Evolutionary conservation across 2,329 filamentous ascomycete species (phyloP).

Genomic region (Iodosphaeria phyllophila): DNA sequence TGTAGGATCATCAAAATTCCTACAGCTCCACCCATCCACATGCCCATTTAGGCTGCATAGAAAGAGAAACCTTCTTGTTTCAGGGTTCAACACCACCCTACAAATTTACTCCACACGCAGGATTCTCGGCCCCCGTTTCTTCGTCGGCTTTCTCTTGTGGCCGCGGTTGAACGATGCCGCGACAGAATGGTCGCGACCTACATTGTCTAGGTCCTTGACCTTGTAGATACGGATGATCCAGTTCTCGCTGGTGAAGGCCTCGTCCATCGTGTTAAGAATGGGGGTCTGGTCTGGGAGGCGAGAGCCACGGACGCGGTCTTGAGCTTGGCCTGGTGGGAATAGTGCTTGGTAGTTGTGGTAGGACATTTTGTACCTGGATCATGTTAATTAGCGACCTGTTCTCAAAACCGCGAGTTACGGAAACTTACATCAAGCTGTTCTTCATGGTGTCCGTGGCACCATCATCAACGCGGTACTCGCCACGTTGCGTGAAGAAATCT

Average conservation of each 20-base stretch:
- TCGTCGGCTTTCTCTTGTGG: constrained; percentile 60
- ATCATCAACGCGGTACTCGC: constrained; percentile 91
- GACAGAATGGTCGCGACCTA: constrained; percentile 68
- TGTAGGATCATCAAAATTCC: too few relatives aligned
- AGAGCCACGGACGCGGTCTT: constrained; percentile 72
- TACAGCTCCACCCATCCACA: too few relatives aligned
- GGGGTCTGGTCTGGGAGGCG: constrained; percentile 72
- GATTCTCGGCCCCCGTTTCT: constrained; percentile 53
- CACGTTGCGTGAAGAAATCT: constrained; percentile 81
- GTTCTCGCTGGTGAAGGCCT: constrained; percentile 98
- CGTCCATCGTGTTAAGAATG: constrained; percentile 73
- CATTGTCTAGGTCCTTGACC: constrained; percentile 95
- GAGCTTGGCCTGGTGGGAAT: constrained; percentile 79
- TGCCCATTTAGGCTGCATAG: too few relatives aligned
- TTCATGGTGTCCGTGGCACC: constrained; percentile 92
- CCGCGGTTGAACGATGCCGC: constrained; percentile 56
- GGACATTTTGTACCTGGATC: constrained; percentile 93
- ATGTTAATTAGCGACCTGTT: constrained; percentile 8
- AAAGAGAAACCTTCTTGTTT: background rate
- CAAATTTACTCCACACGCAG: constrained; percentile 50
- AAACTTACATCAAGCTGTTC: constrained; percentile 89
- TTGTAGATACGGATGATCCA: constrained; percentile 99
- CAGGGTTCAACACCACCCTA: background rate
- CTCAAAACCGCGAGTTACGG: background rate
- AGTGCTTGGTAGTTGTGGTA: constrained; percentile 94